A percentile compares a stretch with the other conserved stretches of the same genome.
Evolutionary conservation across 2,329 filamentous ascomycete species (phyloP).

Genomic region (Alternaria arbusti): DNA sequence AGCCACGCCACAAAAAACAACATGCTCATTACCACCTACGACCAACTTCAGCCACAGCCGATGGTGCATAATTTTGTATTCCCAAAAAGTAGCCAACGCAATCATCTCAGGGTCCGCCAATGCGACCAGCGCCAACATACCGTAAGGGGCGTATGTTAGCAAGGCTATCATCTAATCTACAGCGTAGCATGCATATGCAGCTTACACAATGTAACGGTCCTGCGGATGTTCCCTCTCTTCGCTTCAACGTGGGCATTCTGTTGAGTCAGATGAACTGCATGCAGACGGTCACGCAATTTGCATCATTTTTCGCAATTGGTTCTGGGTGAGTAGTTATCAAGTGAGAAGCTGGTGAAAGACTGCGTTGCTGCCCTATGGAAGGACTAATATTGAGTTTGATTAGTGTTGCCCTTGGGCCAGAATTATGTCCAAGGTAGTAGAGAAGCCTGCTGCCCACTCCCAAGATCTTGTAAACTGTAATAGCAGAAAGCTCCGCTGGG

Average conservation of each 20-base stretch:
- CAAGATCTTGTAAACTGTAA: not conserved
- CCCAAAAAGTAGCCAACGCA: not conserved
- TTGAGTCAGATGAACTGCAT: conserved; percentile 5
- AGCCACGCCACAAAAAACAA: not conserved
- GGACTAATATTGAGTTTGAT: not conserved
- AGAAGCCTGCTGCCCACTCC: conserved; percentile 5
- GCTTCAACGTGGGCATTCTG: not conserved
- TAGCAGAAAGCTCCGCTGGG: not conserved
- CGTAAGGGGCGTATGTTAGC: conserved; percentile 11
- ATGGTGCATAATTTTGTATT: not conserved
- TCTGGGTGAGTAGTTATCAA: not conserved
- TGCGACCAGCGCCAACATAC: not conserved
- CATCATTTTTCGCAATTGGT: not conserved
- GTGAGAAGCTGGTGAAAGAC: not conserved
- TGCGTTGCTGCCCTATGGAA: not conserved
- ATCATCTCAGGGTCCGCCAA: not conserved
- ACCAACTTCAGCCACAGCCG: not conserved
- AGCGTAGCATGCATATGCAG: conserved; percentile 3
- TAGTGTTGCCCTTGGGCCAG: not conserved
- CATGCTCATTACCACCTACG: not conserved
- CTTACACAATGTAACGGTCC: conserved; percentile 5
- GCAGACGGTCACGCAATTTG: not conserved
- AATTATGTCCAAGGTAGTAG: not conserved
- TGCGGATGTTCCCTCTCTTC: not conserved
- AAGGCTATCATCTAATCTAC: conserved; percentile 10